Conservation (phyloP, 108 stramenopile genomes). For the Bacterosira constricta region DNA sequence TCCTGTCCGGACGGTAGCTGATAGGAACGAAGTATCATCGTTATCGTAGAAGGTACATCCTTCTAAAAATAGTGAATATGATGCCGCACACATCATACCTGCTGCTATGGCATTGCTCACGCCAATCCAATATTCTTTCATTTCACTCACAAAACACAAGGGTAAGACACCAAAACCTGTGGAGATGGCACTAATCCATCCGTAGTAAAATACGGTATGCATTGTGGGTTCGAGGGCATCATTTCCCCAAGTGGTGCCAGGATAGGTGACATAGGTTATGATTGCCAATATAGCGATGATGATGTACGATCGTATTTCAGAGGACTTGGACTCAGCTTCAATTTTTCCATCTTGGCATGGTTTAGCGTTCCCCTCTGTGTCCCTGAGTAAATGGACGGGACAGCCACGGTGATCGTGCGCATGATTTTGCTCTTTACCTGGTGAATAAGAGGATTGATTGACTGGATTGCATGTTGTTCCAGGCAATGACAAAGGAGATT, state of each 20-base stretch:
- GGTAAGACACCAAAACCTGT: conserved; percentile 96
- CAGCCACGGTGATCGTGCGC: conserved; percentile 40
- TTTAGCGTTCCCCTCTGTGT: too few relatives aligned
- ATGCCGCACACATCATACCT: conserved; percentile 98
- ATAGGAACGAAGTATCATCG: conserved; percentile 56
- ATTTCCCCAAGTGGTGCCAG: conserved; percentile 59
- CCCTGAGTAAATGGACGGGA: conserved; percentile 40
- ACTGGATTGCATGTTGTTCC: too few relatives aligned
- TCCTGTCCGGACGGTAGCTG: conserved; percentile 55
- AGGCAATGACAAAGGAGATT: neutral
- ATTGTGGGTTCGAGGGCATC: conserved; percentile 52
- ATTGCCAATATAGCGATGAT: conserved; percentile 38
- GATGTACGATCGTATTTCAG: conserved; percentile 29
- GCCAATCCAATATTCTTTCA: conserved; percentile 82
- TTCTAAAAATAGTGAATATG: conserved; percentile 86
- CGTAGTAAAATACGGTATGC: conserved; percentile 94
- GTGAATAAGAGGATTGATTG: too few relatives aligned
- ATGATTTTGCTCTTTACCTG: conserved; percentile 30
- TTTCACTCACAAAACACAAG: conserved; percentile 72
- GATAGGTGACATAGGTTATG: conserved; percentile 53
- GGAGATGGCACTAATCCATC: conserved; percentile 95
- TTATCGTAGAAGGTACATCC: conserved; percentile 79
- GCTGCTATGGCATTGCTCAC: conserved; percentile 94
- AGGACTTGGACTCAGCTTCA: conserved; percentile 21
- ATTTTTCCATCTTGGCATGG: neutral